A percentile compares a stretch with the other conserved stretches of the same genome.
phyloP scores from a whole-genome alignment of 495 filamentous ascomycete genomes.

The Usnea hakonensis region DNA sequence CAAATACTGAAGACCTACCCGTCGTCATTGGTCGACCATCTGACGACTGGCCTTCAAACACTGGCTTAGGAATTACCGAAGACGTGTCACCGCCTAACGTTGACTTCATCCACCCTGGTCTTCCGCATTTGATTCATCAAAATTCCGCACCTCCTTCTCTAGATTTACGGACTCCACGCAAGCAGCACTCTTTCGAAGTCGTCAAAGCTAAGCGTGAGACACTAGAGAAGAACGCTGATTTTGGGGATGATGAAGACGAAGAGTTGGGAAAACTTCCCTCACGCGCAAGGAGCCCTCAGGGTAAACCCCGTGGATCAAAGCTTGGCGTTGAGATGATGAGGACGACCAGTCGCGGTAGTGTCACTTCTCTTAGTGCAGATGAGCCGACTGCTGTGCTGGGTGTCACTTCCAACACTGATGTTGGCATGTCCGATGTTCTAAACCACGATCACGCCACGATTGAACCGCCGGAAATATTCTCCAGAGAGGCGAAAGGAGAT shows the following conservation, averaged over 20 bases:
- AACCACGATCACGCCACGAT: constrained; percentile 4
- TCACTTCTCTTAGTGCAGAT: constrained; percentile 41
- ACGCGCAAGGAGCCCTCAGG: constrained; percentile 51
- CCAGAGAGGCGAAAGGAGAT: constrained; percentile 16
- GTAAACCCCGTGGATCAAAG: constrained; percentile 55
- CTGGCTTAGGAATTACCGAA: constrained; percentile 65
- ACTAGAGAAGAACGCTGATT: constrained; percentile 71
- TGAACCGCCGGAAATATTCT: constrained; percentile 24
- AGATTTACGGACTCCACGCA: constrained; percentile 49
- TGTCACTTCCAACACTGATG: constrained; percentile 2
- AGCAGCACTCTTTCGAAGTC: constrained; percentile 68
- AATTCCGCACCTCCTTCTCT: constrained; percentile 61
- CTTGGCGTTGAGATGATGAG: constrained; percentile 93
- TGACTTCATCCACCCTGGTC: constrained; percentile 19
- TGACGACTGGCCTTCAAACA: constrained; percentile 62
- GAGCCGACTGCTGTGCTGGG: constrained; percentile 2
- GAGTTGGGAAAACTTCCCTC: constrained; percentile 60
- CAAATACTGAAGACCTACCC: constrained; percentile 69
- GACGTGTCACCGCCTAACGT: neutral
- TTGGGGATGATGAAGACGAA: constrained; percentile 88
- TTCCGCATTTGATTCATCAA: constrained; percentile 51
- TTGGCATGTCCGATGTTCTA: constrained; percentile 2
- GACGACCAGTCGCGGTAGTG: constrained; percentile 82
- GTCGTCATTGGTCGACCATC: constrained; percentile 64
- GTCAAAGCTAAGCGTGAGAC: constrained; percentile 69